These are phyloP conservation scores for Aciculoconidium aculeatum DNA, from an alignment of 805 yeast species.

Conservation along the genomic window DNA sequence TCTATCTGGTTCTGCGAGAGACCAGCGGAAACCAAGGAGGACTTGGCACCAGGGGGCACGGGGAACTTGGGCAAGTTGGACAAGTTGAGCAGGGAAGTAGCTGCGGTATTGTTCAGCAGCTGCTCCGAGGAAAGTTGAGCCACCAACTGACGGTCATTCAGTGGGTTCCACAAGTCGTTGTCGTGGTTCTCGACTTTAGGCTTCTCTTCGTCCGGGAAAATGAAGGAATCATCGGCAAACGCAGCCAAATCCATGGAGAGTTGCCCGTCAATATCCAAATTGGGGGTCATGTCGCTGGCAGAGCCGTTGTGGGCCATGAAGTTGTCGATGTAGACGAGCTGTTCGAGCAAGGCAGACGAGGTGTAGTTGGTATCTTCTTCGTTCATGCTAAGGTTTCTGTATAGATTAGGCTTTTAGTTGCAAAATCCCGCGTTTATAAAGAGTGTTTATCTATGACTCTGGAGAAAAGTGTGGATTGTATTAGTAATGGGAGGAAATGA, in stretches of 20 bases:
- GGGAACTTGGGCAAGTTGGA: conserved; percentile 52
- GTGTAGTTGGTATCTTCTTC: conserved; percentile 13
- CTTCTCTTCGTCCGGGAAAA: conserved; percentile 79
- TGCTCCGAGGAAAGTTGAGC: neutral
- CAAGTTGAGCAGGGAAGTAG: conserved; percentile 19
- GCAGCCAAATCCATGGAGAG: conserved; percentile 60
- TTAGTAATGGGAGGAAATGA: no score
- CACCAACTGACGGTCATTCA: conserved; percentile 1
- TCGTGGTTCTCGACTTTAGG: conserved; percentile 32
- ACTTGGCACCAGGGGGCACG: conserved; percentile 70
- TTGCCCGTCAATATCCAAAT: conserved; percentile 35
- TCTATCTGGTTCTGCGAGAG: conserved; percentile 65
- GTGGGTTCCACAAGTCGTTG: conserved; percentile 4
- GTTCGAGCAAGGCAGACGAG: conserved; percentile 55
- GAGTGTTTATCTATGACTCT: no score
- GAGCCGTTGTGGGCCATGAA: conserved; percentile 47
- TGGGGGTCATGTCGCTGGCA: conserved; percentile 30
- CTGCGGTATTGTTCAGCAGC: conserved; percentile 1
- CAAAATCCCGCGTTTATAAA: no score
- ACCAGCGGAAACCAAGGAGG: conserved; percentile 60
- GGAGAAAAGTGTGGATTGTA: no score
- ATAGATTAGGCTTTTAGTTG: neutral
- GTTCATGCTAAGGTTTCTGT: neutral
- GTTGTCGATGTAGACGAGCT: conserved; percentile 73
- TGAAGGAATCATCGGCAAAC: conserved; percentile 75